Evolutionary conservation across 192 early-diverging fungal species (phyloP).

Genomic region (Backusella circina): DNA sequence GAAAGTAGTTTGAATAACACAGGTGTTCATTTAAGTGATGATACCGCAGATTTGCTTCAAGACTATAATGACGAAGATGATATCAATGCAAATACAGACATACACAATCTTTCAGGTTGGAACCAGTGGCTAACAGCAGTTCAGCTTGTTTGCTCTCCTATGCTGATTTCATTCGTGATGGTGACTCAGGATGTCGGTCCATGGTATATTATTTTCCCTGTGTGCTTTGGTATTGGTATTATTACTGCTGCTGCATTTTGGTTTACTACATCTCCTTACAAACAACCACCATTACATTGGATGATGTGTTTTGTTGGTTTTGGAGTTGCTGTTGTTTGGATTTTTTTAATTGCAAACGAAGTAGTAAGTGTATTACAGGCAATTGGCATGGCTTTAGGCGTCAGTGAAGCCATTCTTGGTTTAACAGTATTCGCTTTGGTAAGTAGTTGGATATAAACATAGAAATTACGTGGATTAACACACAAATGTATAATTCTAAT

Average conservation of each 20-base stretch:
- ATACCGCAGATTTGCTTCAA: conserved; percentile 11
- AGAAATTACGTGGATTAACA: conserved; percentile 10
- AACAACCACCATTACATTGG: conserved; percentile 42
- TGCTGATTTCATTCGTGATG: conserved; percentile 47
- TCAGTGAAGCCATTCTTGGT: conserved; percentile 80
- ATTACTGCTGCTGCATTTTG: conserved; percentile 21
- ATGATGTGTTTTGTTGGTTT: conserved; percentile 70
- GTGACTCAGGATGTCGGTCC: conserved; percentile 25
- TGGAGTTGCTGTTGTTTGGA: conserved; percentile 76
- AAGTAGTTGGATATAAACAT: conserved; percentile 25
- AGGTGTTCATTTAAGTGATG: conserved; percentile 32
- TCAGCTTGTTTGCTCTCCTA: conserved; percentile 52
- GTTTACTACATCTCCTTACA: conserved; percentile 31
- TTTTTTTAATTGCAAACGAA: conserved; percentile 86
- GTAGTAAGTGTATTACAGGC: conserved; percentile 82
- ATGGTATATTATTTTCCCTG: conserved; percentile 24
- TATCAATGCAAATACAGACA: conserved; percentile 10
- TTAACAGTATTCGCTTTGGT: conserved; percentile 86
- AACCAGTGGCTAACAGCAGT: conserved; percentile 53
- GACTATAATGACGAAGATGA: conserved; percentile 12
- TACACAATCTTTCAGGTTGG: conserved; percentile 26
- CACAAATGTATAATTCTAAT: not conserved
- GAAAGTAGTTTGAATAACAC: conserved; percentile 21
- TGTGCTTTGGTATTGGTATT: conserved; percentile 30
- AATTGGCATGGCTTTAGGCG: conserved; percentile 70